phyloP scores from a whole-genome alignment of 2,329 filamentous ascomycete genomes.

The Verticillium klebahnii region DNA sequence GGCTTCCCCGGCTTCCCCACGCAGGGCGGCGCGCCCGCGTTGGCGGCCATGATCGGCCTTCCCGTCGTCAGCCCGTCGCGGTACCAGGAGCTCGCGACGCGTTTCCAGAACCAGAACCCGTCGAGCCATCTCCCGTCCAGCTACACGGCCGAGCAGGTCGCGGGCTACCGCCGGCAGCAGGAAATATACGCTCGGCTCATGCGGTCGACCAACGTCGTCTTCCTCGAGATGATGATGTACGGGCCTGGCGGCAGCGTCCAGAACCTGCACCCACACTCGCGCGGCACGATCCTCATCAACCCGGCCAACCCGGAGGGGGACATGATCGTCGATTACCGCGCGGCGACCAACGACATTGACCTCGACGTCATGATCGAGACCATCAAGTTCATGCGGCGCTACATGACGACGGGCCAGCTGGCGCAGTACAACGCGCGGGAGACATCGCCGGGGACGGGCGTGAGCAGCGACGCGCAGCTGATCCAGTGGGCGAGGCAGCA shows the following conservation, averaged over 20 bases:
- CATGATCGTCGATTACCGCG: conserved; percentile 21
- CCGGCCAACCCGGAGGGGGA: conserved; percentile 14
- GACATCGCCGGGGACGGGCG: conserved; percentile 15
- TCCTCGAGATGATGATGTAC: conserved; percentile 40
- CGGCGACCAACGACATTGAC: conserved; percentile 18
- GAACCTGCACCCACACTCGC: conserved; percentile 18
- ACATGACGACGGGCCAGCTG: conserved; percentile 15
- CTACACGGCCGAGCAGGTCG: conserved; percentile 16
- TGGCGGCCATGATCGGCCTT: conserved; percentile 17
- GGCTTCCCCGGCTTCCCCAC: conserved; percentile 3
- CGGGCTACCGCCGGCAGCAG: conserved; percentile 36
- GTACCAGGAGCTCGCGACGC: conserved; percentile 13
- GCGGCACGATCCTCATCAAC: conserved; percentile 18
- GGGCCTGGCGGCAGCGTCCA: conserved; percentile 17
- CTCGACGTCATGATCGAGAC: conserved; percentile 18
- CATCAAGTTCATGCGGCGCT: conserved; percentile 19
- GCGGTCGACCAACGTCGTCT: conserved; percentile 24
- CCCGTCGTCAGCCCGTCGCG: conserved; percentile 15
- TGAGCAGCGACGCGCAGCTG: conserved; percentile 15
- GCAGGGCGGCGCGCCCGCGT: conserved; percentile 12
- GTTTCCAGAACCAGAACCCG: conserved; percentile 14
- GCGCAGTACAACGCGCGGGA: conserved; percentile 16
- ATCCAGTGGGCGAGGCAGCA: conserved; percentile 14
- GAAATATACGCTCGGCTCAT: conserved; percentile 14
- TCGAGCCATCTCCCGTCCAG: conserved; percentile 13